phyloP scores from a whole-genome alignment of 495 filamentous ascomycete species.

The Aspergillus asperescens region DNA sequence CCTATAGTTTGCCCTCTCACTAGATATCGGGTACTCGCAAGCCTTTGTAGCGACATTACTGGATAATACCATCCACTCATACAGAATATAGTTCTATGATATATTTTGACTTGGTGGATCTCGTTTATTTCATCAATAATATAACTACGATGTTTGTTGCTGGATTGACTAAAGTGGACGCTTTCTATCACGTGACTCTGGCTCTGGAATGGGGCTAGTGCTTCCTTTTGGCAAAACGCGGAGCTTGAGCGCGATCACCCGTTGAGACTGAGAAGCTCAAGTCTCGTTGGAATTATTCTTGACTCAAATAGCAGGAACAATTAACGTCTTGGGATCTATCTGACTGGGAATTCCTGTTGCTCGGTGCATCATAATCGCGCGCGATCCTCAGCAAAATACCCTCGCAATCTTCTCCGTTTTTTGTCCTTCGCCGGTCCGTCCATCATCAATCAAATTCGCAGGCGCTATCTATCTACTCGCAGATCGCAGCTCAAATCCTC shows the following conservation, averaged over 20 bases:
- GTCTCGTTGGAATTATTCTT: slow-evolving; percentile 10
- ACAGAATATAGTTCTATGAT: too few species aligned
- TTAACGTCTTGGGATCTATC: neutral
- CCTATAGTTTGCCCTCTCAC: slow-evolving; percentile 1
- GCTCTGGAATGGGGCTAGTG: slow-evolving; percentile 26
- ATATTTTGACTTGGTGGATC: neutral
- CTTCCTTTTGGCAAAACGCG: slow-evolving; percentile 32
- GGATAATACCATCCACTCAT: neutral
- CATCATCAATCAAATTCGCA: slow-evolving; percentile 9
- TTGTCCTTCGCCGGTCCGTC: neutral
- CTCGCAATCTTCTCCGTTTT: slow-evolving; percentile 4
- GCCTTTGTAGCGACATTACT: neutral
- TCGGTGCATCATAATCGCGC: neutral
- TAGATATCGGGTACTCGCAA: neutral
- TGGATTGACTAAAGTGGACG: too few species aligned
- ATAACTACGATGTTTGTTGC: too few species aligned
- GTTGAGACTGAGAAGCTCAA: too few species aligned
- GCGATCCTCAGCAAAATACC: neutral
- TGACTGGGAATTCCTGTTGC: neutral
- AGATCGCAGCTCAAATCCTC: slow-evolving; percentile 3
- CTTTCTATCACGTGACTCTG: slow-evolving; percentile 21
- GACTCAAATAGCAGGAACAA: neutral
- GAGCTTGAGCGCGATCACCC: slow-evolving; percentile 26
- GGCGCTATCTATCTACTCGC: slow-evolving; percentile 11
- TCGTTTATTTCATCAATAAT: too few species aligned